Evolutionary conservation across 2,329 filamentous ascomycete genomes (phyloP).

Genomic region (Cladosporium sp.): DNA sequence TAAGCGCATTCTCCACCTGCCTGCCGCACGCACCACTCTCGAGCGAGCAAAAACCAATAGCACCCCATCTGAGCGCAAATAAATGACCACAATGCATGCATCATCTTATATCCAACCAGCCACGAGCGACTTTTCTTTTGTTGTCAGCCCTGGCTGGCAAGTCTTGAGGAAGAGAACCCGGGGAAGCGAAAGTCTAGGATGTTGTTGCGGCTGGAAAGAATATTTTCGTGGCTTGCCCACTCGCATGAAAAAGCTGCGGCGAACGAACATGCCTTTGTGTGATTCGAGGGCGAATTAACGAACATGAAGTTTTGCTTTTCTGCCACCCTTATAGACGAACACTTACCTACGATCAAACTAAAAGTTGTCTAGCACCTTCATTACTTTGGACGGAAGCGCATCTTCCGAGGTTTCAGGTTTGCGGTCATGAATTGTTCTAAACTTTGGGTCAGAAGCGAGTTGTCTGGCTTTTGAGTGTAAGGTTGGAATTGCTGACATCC

Average conservation of each 20-base stretch:
- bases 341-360: slow-evolving; percentile 11
- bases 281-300: neutral
- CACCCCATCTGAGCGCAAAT: slow-evolving; percentile 9
- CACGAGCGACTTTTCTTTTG: neutral
- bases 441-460: neutral
- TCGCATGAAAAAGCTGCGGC: neutral
- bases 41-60: slow-evolving; percentile 5
- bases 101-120: neutral
- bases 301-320: neutral
- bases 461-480: neutral
- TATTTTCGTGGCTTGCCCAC: neutral
- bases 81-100: slow-evolving; percentile 12
- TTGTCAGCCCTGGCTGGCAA: neutral
- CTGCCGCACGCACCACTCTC: neutral
- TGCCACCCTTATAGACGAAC: slow-evolving; percentile 1
- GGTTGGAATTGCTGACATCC: neutral
- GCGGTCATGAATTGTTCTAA: neutral
- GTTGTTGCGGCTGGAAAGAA: neutral
- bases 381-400: neutral
- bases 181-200: neutral
- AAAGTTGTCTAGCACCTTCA: neutral
- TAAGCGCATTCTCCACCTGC: slow-evolving; percentile 1
- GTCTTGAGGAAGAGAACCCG: neutral
- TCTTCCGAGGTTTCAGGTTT: neutral
- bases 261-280: neutral